Percentiles rank a stretch among this genome's conserved stretches.
These are phyloP conservation scores for Cordyceps javanica DNA, from an alignment of 2,329 filamentous ascomycete species.

Conservation along the genomic window DNA sequence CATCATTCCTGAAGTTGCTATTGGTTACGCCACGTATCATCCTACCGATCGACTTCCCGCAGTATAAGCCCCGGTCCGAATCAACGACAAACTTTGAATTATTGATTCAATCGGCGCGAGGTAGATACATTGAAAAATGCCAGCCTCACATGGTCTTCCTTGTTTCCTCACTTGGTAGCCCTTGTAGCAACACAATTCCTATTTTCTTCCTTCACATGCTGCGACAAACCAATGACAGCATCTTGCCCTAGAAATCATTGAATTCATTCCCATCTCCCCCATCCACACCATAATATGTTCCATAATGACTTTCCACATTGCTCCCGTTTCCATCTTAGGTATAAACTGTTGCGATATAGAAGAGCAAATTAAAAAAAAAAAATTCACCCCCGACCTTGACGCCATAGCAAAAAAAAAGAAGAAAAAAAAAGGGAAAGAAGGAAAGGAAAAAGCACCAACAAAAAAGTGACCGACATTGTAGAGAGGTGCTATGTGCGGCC, in stretches of 20 bases:
- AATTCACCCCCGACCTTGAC: background rate
- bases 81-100: conserved; percentile 11
- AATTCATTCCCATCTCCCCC: background rate
- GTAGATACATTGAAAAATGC: conserved; percentile 2
- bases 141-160: background rate
- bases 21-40: too few species aligned
- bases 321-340: background rate
- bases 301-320: background rate
- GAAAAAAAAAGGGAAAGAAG: too few species aligned
- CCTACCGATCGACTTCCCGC: background rate
- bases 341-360: conserved; percentile 3
- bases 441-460: background rate
- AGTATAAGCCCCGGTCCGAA: too few species aligned
- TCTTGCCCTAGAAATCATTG: conserved; percentile 2
- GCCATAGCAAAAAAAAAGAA: background rate
- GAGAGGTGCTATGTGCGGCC: background rate
- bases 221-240: background rate
- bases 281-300: background rate
- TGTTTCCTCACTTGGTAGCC: background rate
- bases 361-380: conserved; percentile 4
- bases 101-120: background rate
- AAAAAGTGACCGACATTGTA: background rate
- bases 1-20: too few species aligned
- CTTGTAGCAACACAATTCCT: background rate
- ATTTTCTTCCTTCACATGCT: background rate